Evolutionary conservation across 192 early-diverging fungal genomes (phyloP).

Genomic region (Cladochytrium replicatum): DNA sequence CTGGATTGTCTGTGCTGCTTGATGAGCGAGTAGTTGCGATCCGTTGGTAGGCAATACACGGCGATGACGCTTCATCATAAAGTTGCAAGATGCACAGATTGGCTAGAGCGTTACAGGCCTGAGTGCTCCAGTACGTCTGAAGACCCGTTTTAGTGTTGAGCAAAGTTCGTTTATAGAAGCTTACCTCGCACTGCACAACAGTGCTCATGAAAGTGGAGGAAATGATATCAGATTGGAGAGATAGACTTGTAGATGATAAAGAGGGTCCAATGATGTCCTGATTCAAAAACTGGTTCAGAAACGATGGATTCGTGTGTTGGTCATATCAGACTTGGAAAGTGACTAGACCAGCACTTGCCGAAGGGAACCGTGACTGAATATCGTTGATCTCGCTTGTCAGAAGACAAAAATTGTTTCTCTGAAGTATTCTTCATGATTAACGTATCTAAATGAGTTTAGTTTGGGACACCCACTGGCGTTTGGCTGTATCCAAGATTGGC

Average conservation of each 20-base stretch:
- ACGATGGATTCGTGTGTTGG: not conserved
- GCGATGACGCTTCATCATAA: constrained; percentile 21
- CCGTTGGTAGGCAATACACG: constrained; percentile 25
- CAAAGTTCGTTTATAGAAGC: not conserved
- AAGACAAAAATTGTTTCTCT: not conserved
- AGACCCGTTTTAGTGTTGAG: not conserved
- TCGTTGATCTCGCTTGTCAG: constrained; percentile 18
- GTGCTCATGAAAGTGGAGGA: constrained; percentile 3
- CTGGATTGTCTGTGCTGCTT: not conserved
- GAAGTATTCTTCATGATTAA: not conserved
- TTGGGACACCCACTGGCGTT: constrained; percentile 6
- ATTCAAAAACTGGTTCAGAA: constrained; percentile 7
- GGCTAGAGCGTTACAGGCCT: constrained; percentile 31
- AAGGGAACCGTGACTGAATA: constrained; percentile 6
- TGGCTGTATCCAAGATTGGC: constrained; percentile 14
- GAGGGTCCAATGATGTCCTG: constrained; percentile 7
- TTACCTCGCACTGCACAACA: constrained; percentile 13
- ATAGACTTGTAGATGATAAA: constrained; percentile 7
- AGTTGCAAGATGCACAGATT: constrained; percentile 40
- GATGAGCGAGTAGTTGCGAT: constrained; percentile 9
- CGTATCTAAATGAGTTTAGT: not conserved
- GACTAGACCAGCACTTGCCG: not conserved
- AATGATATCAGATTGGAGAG: constrained; percentile 15
- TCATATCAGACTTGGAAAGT: not conserved
- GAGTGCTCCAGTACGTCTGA: constrained; percentile 19